These are phyloP conservation scores for Earliella scabrosa DNA, from an alignment of 1,284 basidiomycete species.

Conservation along the genomic window DNA sequence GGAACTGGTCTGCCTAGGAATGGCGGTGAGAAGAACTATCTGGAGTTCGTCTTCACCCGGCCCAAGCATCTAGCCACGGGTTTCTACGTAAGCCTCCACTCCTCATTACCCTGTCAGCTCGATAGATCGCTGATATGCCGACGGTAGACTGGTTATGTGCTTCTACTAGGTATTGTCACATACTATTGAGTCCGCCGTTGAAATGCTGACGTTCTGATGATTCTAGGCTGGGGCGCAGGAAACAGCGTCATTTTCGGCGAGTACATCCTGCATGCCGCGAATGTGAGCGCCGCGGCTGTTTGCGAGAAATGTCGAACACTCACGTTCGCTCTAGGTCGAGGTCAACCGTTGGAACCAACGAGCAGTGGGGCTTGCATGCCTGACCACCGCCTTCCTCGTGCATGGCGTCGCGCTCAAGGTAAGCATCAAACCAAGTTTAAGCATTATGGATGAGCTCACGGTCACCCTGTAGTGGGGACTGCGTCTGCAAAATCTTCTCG, in stretches of 20 bases:
- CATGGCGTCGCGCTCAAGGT: slow-evolving; percentile 45
- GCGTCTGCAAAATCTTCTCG: slow-evolving; percentile 62
- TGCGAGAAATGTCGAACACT: no score
- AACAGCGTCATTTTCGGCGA: slow-evolving; percentile 64
- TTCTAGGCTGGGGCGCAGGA: slow-evolving; percentile 53
- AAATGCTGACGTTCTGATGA: slow-evolving; percentile 9
- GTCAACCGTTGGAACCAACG: slow-evolving; percentile 25
- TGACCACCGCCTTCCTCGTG: slow-evolving; percentile 56
- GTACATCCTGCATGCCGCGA: slow-evolving; percentile 52
- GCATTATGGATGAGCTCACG: not conserved
- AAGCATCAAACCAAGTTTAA: not conserved
- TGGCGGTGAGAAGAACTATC: slow-evolving; percentile 56
- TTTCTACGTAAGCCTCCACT: slow-evolving; percentile 4
- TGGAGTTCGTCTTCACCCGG: slow-evolving; percentile 11
- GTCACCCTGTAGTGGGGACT: slow-evolving; percentile 51
- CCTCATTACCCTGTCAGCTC: not conserved
- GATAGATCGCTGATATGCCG: no score
- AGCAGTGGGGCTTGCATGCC: slow-evolving; percentile 43
- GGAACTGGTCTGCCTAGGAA: slow-evolving; percentile 59
- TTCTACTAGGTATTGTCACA: slow-evolving; percentile 39
- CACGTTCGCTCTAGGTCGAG: not conserved
- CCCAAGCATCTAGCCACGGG: slow-evolving; percentile 10
- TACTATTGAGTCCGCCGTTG: not conserved
- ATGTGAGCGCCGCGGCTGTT: not conserved
- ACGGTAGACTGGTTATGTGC: slow-evolving; percentile 17